Base-by-base conservation (phyloP, 805 yeast genomes). In the Cyberlindnera meyerae region DNA sequence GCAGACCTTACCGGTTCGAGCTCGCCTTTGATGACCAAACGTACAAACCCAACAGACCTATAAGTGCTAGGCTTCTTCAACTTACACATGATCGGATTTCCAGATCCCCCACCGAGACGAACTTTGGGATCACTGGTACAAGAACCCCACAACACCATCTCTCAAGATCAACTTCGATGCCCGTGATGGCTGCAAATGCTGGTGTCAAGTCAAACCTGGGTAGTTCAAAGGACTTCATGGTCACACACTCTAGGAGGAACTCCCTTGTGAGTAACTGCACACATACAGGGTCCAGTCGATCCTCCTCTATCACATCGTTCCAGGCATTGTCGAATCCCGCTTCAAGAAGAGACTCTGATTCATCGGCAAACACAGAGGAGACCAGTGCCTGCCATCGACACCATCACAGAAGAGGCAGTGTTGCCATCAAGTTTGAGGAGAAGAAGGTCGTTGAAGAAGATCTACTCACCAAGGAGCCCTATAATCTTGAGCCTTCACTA, bases 371-470 rank as follows among this genome's bases (percentile, higher is more conserved):
- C 3, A 22, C 15, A 11, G 21, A 24, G 4, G 24, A 17, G 9
- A 14, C 22, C 8, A 24, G 29, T 11, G 27, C 24, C 16, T 51
- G 52, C 31, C 33, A 37, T 9, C 47, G 58, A 31, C 58, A 54
- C 31, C 58, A 54, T 39, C 57, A 54, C 33, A 48, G 58, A 18
- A 43, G 58, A 18, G 56, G 54, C 1, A 45, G 51, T 6, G 55
- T 54, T 22, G 58, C 58, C 8, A 54, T 54, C 27, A 52, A 48
- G 34, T 49, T 49, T 34, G 41, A 46, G 4, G 40, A 43, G 35
- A 41, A 34, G 14, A 30, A 36, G 24, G 33, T 38, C 9, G 37
- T 40, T 5, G 25, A 39, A 2, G 29, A 20, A 4, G 36, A 27
- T 13, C 18, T 6, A 21, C 21, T 17, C 8, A 12, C n/a, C n/a